phyloP scores from a whole-genome alignment of 2,329 filamentous ascomycete species.

The Hypoxylon sp. region DNA sequence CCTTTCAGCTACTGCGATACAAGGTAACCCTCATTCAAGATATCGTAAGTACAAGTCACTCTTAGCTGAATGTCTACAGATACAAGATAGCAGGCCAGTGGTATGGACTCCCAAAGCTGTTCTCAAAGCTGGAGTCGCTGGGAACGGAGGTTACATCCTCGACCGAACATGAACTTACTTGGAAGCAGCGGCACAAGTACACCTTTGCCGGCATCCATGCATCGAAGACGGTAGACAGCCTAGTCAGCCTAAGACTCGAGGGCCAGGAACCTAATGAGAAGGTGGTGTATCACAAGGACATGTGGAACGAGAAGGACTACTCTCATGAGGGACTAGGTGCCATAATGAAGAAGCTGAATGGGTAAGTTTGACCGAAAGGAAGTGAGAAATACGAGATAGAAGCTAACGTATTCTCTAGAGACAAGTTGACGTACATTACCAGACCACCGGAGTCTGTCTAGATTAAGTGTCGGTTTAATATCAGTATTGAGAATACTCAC shows the following conservation, averaged over 20 bases:
- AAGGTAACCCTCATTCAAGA: slow-evolving; percentile 49
- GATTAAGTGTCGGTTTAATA: background rate
- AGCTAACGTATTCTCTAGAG: slow-evolving; percentile 14
- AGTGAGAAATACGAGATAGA: background rate
- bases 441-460: slow-evolving; percentile 12
- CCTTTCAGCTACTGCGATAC: slow-evolving; percentile 64
- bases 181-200: slow-evolving; percentile 63
- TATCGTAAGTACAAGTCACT: background rate
- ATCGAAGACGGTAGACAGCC: slow-evolving; percentile 56
- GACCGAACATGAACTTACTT: slow-evolving; percentile 57
- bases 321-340: slow-evolving; percentile 61
- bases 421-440: slow-evolving; percentile 30
- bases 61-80: slow-evolving; percentile 6
- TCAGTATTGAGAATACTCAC: background rate
- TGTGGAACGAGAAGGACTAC: slow-evolving; percentile 65
- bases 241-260: slow-evolving; percentile 58
- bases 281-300: slow-evolving; percentile 63
- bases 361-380: slow-evolving; percentile 42
- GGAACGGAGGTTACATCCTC: slow-evolving; percentile 58
- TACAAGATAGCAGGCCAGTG: slow-evolving; percentile 64
- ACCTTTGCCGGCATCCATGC: slow-evolving; percentile 56
- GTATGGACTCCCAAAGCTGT: slow-evolving; percentile 61
- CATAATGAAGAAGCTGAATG: slow-evolving; percentile 63
- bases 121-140: slow-evolving; percentile 56
- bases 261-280: slow-evolving; percentile 52